Percentiles rank a stretch among this genome's conserved stretches.
Evolutionary conservation across 1,284 basidiomycete species (phyloP).

Genomic region (Rhodofomes roseus): DNA sequence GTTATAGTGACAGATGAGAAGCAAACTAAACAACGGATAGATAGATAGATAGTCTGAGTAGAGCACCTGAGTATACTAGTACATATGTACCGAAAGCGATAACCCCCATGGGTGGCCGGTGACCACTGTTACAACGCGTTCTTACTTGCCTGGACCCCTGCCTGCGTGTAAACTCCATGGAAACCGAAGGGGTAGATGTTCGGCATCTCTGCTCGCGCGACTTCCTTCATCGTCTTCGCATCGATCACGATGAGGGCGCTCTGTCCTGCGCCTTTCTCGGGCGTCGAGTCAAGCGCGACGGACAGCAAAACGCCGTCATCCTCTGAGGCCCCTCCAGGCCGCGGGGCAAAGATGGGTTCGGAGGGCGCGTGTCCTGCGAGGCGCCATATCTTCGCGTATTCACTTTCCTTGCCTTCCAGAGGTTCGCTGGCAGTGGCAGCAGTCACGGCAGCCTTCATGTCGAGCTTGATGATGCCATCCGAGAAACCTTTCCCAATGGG

Average conservation of each 20-base stretch:
- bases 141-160: not conserved
- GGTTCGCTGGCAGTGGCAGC: not conserved
- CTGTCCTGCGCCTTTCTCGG: conserved; percentile 16
- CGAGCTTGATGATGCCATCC: conserved; percentile 23
- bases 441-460: conserved; percentile 18
- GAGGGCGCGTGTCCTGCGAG: conserved; percentile 27
- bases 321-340: conserved; percentile 26
- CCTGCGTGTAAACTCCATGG: conserved; percentile 22
- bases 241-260: conserved; percentile 34
- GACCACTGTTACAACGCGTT: not conserved
- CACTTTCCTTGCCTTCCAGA: not conserved
- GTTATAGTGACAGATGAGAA: too few relatives aligned
- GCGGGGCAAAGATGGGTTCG: conserved; percentile 33
- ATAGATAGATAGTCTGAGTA: too few relatives aligned
- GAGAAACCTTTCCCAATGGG: not conserved
- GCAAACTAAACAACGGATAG: too few relatives aligned
- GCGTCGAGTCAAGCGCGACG: conserved; percentile 29
- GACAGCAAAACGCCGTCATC: conserved; percentile 36
- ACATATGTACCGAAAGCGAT: too few relatives aligned
- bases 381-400: conserved; percentile 24
- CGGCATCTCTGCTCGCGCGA: conserved; percentile 33
- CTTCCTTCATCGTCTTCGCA: conserved; percentile 31
- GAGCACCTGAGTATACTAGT: too few relatives aligned
- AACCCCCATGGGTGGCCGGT: too few relatives aligned
- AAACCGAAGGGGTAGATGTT: conserved; percentile 32